Evolutionary conservation across 2,329 filamentous ascomycete genomes (phyloP), one percentile per base, ranked within the genome.

Genomic region (Ceratocystis huliohia): DNA sequence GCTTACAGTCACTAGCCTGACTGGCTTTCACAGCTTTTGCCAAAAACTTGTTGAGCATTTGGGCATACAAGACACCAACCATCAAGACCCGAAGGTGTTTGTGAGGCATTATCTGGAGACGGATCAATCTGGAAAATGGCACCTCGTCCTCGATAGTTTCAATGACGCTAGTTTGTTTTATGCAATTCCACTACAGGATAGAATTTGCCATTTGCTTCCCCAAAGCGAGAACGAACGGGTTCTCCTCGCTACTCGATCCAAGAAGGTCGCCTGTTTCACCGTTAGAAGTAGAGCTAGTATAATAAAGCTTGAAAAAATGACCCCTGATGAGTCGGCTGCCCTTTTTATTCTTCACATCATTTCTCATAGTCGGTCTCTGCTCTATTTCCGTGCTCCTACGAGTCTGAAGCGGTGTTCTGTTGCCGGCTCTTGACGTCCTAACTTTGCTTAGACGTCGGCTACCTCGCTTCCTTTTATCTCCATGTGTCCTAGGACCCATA

Each of bases 161-260:
- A 70, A 73, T 50, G 70, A 72, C 41, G 50, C 8, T 13, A 25
- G 3, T 5, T 5, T 28, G 13, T 25, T 28, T 4, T 5, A 15
- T 15, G 6, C 13, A 64, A 5, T 46, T 66, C 33, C 37, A 3
- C 1, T 3, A 53, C 8, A 50, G 22, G 3, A 41, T 41, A 13
- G 41, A 17, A 61, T 66, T 7, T 10, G n/a, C 0, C 65, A 73
- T 3, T 72, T 72, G 68, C 69, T 78, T 4, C 76, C 75, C 0
- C 62, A 61, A 0, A 70, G 63, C 15, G 6, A 56, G 1, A 65
- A 68, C 1, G 65, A 63, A 37, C 61, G 28, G 17, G 45, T 65
- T n/a, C 56, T 69, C 2, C n/a, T 69, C 37, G 67, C 44, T n/a
- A 69, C 56, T 7, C 66, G 64, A 30, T 61, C 44, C 50, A 10